A percentile compares a stretch with the other conserved stretches of the same genome.
Evolutionary conservation across 2,329 filamentous ascomycete species (phyloP).

Genomic region (Pyrenophora seminiperda): DNA sequence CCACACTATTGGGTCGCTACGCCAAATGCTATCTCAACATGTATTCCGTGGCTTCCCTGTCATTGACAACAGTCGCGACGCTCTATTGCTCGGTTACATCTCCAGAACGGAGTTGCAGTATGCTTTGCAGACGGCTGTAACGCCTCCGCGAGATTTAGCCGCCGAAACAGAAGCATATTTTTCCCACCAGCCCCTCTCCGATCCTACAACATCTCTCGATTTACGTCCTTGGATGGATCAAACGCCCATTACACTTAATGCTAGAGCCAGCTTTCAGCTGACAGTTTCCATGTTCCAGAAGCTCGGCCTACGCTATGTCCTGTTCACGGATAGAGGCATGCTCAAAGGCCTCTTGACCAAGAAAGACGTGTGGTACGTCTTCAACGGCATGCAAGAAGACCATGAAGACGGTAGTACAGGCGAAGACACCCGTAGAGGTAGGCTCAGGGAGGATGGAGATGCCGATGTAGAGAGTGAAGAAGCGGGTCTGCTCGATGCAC

Average conservation of each 20-base stretch:
- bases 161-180: conserved; percentile 82
- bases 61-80: conserved; percentile 75
- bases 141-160: conserved; percentile 63
- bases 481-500: conserved; percentile 45
- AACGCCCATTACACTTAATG: conserved; percentile 88
- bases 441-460: conserved; percentile 40
- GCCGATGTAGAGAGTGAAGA: conserved; percentile 45
- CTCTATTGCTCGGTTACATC: conserved; percentile 88
- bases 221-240: conserved; percentile 98
- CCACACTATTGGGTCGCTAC: conserved; percentile 81
- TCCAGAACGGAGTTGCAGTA: conserved; percentile 87
- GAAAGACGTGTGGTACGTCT: conserved; percentile 94
- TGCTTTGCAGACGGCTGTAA: conserved; percentile 70
- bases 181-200: conserved; percentile 74
- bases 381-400: conserved; percentile 64
- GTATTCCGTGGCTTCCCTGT: conserved; percentile 91
- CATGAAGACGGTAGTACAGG: conserved; percentile 47
- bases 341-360: conserved; percentile 89
- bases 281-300: conserved; percentile 93
- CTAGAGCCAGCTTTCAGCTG: conserved; percentile 77
- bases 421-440: conserved; percentile 32
- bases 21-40: conserved; percentile 71
- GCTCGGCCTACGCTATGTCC: conserved; percentile 84
- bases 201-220: conserved; percentile 79
- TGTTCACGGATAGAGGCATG: conserved; percentile 82